phyloP scores from a whole-genome alignment of 495 filamentous ascomycete species.

The Parathielavia appendiculata region DNA sequence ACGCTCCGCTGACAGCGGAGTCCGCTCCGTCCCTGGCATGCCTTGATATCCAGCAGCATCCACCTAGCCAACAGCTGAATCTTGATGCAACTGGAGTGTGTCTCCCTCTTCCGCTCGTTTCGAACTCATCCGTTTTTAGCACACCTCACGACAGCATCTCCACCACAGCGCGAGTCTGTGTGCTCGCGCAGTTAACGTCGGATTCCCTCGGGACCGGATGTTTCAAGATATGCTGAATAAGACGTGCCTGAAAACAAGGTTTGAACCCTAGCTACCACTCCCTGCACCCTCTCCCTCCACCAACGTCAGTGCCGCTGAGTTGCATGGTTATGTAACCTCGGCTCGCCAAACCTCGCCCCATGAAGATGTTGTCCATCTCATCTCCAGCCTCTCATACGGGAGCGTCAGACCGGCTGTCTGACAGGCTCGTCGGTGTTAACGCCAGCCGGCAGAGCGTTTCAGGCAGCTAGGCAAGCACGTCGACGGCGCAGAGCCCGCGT shows the following conservation, averaged over 20 bases:
- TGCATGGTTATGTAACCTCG: slow-evolving; percentile 13
- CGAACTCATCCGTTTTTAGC: slow-evolving; percentile 14
- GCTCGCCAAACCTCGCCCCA: neutral
- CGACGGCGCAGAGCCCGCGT: slow-evolving; percentile 10
- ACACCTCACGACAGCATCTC: neutral
- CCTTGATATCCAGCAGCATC: neutral
- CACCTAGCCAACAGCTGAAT: neutral
- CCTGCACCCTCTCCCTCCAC: neutral
- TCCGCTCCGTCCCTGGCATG: neutral
- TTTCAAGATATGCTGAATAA: slow-evolving; percentile 21
- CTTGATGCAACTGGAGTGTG: neutral
- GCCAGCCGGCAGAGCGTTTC: slow-evolving; percentile 14
- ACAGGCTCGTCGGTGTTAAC: slow-evolving; percentile 7
- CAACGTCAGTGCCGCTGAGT: slow-evolving; percentile 1
- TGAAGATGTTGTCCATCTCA: slow-evolving; percentile 10
- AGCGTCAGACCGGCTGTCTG: slow-evolving; percentile 13
- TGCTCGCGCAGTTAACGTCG: slow-evolving; percentile 6
- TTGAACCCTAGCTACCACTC: slow-evolving; percentile 5
- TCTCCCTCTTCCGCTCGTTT: neutral
- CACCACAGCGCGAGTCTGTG: slow-evolving; percentile 1
- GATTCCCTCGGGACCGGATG: slow-evolving; percentile 17
- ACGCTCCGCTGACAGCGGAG: neutral
- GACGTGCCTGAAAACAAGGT: slow-evolving; percentile 1
- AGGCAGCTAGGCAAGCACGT: slow-evolving; percentile 4
- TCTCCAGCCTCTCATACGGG: slow-evolving; percentile 6